Evolutionary conservation across 805 yeast species (phyloP).

Genomic region (Saccharomyces kudriavzevii): DNA sequence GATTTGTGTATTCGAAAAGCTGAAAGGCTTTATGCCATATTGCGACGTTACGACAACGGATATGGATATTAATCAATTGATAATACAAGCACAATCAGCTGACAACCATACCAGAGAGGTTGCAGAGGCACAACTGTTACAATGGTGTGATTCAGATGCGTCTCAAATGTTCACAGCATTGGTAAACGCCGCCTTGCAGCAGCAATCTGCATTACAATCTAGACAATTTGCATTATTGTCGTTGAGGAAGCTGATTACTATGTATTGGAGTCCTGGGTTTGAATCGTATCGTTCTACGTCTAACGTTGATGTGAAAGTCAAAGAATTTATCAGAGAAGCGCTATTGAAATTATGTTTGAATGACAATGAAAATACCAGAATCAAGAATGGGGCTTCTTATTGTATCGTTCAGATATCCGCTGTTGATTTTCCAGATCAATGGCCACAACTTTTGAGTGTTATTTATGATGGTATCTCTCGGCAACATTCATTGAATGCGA

Average conservation of each 20-base stretch:
- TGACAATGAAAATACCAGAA: constrained; percentile 43
- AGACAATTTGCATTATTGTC: constrained; percentile 62
- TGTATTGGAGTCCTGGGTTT: constrained; percentile 79
- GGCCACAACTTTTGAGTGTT: constrained; percentile 63
- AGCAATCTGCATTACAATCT: constrained; percentile 26
- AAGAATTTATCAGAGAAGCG: constrained; percentile 40
- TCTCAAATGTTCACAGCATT: constrained; percentile 38
- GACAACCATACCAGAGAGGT: constrained; percentile 44
- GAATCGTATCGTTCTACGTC: constrained; percentile 65
- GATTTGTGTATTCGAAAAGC: background rate
- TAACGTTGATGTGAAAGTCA: constrained; percentile 41
- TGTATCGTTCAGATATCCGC: constrained; percentile 78
- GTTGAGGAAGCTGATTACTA: constrained; percentile 58
- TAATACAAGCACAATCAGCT: constrained; percentile 33
- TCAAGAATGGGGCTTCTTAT: constrained; percentile 61
- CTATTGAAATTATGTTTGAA: constrained; percentile 42
- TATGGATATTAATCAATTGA: constrained; percentile 13
- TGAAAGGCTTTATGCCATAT: background rate
- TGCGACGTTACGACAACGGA: background rate
- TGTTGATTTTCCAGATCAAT: constrained; percentile 90
- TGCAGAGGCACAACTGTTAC: constrained; percentile 46
- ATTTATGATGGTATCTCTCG: constrained; percentile 39
- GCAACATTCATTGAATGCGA: constrained; percentile 38
- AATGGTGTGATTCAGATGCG: constrained; percentile 41
- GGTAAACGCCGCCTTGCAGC: constrained; percentile 34